Evolutionary conservation across 257 asterid species (phyloP).

Genomic region (Przewalskia tangutica): DNA sequence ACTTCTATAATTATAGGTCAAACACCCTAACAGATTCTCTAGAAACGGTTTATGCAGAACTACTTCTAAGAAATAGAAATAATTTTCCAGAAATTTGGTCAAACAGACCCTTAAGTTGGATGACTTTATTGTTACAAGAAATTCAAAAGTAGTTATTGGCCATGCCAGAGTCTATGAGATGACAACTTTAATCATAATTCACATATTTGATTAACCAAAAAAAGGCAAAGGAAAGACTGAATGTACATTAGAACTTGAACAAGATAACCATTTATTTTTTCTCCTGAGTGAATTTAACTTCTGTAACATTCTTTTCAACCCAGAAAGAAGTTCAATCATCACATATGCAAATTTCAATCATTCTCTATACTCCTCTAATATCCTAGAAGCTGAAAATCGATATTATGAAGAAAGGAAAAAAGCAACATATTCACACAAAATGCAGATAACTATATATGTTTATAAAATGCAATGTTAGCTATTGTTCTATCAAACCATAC

Average conservation of each 20-base stretch:
- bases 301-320: background rate
- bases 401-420: background rate
- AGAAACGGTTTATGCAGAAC: too few relatives aligned
- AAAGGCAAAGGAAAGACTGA: background rate
- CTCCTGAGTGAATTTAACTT: background rate
- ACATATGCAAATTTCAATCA: background rate
- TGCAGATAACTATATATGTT: background rate
- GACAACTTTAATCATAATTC: background rate
- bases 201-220: background rate
- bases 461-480: background rate
- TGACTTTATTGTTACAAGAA: background rate
- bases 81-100: too few relatives aligned
- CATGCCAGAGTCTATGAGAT: background rate
- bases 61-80: too few relatives aligned
- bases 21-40: too few relatives aligned
- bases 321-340: background rate
- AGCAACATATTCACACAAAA: background rate
- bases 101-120: too few relatives aligned
- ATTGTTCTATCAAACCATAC: background rate
- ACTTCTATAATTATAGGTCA: too few relatives aligned
- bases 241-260: background rate
- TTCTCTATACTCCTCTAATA: background rate
- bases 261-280: background rate
- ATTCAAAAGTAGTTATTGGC: background rate
- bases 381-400: background rate